Evolutionary conservation across 257 asterid genomes (phyloP).

Genomic region (Plectranthus barbatus): DNA sequence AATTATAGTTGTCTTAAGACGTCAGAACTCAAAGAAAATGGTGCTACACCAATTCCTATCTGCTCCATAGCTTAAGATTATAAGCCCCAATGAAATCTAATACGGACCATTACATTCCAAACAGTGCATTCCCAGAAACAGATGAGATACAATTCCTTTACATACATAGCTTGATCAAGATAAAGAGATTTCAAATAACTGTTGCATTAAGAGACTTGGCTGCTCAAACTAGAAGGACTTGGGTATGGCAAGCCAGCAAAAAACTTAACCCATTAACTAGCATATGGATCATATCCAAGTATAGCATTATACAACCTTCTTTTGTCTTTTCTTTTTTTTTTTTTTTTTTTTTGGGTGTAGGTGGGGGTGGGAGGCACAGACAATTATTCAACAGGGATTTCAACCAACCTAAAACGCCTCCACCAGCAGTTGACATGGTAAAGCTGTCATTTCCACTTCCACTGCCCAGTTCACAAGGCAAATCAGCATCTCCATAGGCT

Average conservation of each 20-base stretch:
- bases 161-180: neutral
- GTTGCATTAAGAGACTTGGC: neutral
- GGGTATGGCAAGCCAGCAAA: neutral
- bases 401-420: constrained; percentile 80
- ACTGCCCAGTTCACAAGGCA: constrained; percentile 98
- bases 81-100: neutral
- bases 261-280: neutral
- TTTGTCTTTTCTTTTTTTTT: neutral
- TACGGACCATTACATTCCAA: neutral
- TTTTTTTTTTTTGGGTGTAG: neutral
- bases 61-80: neutral
- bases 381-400: constrained; percentile 10
- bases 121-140: neutral
- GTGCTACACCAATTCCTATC: neutral
- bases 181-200: neutral
- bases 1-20: neutral
- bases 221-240: neutral
- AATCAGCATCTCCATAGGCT: constrained; percentile 65
- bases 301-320: neutral
- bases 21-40: neutral
- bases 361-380: neutral
- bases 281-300: neutral
- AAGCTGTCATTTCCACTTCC: constrained; percentile 93
- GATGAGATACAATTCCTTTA: neutral
- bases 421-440: constrained; percentile 74